phyloP scores from a whole-genome alignment of 176 grass and related monocot species.

The Oryza meyeriana region DNA sequence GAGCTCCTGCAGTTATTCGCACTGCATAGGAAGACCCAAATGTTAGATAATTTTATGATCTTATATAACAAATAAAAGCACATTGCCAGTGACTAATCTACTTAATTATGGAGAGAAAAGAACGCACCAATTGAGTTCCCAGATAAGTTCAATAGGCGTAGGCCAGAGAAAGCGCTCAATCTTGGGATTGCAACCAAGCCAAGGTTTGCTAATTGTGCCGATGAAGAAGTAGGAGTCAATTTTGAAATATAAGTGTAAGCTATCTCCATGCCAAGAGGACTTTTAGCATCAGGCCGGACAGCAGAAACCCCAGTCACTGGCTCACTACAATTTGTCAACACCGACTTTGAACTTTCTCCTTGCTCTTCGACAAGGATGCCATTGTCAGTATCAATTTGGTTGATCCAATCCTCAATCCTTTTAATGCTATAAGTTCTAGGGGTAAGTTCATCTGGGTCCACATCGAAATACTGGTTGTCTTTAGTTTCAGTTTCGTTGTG shows the following conservation, averaged over 20 bases:
- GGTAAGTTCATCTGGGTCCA: conserved; percentile 34
- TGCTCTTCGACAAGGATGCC: conserved; percentile 44
- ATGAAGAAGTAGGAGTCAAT: conserved; percentile 68
- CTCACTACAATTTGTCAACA: conserved; percentile 22
- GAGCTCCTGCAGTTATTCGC: conserved; percentile 69
- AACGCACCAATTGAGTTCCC: conserved; percentile 78
- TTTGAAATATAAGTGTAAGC: conserved; percentile 93
- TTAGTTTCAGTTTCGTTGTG: conserved; percentile 5
- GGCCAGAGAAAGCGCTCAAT: conserved; percentile 63
- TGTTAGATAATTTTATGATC: conserved; percentile 7
- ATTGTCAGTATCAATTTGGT: conserved; percentile 56
- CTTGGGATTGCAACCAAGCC: conserved; percentile 71
- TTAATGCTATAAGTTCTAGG: conserved; percentile 59
- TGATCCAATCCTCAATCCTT: conserved; percentile 90
- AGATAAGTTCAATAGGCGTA: conserved; percentile 74
- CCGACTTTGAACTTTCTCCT: conserved; percentile 50
- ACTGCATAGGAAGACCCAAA: conserved; percentile 50
- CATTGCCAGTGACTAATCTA: not conserved
- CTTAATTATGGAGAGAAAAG: conserved; percentile 16
- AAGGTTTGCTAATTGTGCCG: conserved; percentile 66
- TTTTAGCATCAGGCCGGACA: conserved; percentile 50
- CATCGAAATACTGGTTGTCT: conserved; percentile 9
- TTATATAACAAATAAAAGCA: conserved; percentile 28
- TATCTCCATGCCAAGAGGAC: conserved; percentile 74
- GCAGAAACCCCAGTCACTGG: conserved; percentile 28